These are phyloP conservation scores for Botrytis fragariae DNA, from an alignment of 2,329 filamentous ascomycete species.

Conservation along the genomic window DNA sequence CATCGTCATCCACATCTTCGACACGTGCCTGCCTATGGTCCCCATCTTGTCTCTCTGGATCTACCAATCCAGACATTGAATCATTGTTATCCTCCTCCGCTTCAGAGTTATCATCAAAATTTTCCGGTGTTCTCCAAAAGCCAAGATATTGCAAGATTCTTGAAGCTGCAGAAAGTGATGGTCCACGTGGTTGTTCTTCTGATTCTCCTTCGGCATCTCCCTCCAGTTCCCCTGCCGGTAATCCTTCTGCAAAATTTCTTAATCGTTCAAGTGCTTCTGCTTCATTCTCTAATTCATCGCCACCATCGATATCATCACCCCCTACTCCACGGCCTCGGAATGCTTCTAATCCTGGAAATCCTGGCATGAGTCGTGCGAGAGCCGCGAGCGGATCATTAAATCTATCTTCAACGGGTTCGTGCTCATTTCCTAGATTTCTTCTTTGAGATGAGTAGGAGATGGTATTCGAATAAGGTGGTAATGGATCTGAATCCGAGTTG, in stretches of 20 bases:
- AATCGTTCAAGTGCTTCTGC: conserved; percentile 7
- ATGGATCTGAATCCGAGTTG: conserved; percentile 39
- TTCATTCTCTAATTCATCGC: conserved; percentile 6
- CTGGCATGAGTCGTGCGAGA: conserved; percentile 30
- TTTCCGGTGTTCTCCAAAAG: conserved; percentile 26
- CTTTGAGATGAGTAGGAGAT: conserved; percentile 34
- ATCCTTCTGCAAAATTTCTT: conserved; percentile 2
- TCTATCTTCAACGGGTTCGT: conserved; percentile 16
- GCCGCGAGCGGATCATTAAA: conserved; percentile 34
- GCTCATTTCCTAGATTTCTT: conserved; percentile 18
- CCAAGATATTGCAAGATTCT: conserved; percentile 26
- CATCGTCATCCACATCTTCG: not conserved
- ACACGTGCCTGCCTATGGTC: conserved; percentile 2
- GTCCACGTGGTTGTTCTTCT: conserved; percentile 16
- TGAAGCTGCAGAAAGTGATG: conserved; percentile 23
- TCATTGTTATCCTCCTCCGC: conserved; percentile 2
- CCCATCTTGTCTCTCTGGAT: not conserved
- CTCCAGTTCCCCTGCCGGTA: not conserved
- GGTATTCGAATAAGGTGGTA: conserved; percentile 37
- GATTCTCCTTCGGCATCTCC: conserved; percentile 15
- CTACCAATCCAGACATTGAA: not conserved
- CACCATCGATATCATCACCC: conserved; percentile 14
- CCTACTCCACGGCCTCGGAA: conserved; percentile 13
- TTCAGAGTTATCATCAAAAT: not conserved
- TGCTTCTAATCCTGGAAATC: conserved; percentile 9